Base-by-base conservation (phyloP, 2,329 filamentous ascomycete genomes). In the Fusarium cyanostomum region DNA sequence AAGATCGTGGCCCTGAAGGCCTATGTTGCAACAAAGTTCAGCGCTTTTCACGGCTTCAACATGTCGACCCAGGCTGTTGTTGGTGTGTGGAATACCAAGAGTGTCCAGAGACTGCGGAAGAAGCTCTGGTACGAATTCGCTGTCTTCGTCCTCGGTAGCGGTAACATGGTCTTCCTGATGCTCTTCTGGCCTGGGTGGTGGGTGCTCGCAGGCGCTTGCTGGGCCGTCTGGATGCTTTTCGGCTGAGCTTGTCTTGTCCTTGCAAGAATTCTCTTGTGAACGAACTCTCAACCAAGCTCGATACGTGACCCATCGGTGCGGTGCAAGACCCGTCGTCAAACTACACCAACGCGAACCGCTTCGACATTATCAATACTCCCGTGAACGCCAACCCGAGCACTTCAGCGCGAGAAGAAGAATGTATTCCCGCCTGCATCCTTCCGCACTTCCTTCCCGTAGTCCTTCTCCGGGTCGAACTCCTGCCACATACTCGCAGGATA, bases 401-500 rank as follows among this genome's bases (percentile, higher is more conserved):
- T 34, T 77, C 74, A 79, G 39, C 73, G 73, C 27, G 86, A 84
- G 74, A 93, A 94, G 82, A 99, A 99, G 76, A 97, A 97, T 0
- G 92, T 88, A 77, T 99, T 99, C 11, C 95, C 95, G 52, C 92
- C 89, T 11, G 86, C 85, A 78, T 99, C 95, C 71, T 92, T 91
- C 69, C 92, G 86, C 34, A 94, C 86, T 67, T 92, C 87, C 64
- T 82, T 84, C 72, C 87, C 85, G 79, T 96, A 96, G 71, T 97
- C 91, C 76, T 91, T 92, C 60, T 92, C 92, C 1, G 93, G 90
- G 67, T 97, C 94, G 75, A 96, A 99, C 63, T 96, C 91, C 70
- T 94, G 92, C 95, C 95, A 99, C 42, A 94, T 86, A 74, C 92
- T 98, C 16, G 94, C 94, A 0, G 95, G 95, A 75, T 94, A 99